Evolutionary conservation across 176 grass and related monocot genomes (phyloP).

Genomic region (Olyra latifolia): DNA sequence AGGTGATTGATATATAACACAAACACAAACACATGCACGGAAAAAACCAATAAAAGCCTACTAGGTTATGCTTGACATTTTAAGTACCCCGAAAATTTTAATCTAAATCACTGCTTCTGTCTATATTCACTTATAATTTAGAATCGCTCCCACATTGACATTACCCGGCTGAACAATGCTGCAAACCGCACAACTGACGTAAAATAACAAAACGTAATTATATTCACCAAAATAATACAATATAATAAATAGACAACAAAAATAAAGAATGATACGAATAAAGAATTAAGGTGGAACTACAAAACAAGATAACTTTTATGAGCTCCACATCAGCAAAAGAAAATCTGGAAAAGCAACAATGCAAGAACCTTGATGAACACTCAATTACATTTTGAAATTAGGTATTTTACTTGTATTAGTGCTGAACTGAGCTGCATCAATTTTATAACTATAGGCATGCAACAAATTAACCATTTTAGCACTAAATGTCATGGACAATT

Average conservation of each 20-base stretch:
- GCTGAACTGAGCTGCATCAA: background rate
- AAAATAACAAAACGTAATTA: background rate
- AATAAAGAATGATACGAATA: background rate
- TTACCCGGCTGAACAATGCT: background rate
- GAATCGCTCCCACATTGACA: background rate
- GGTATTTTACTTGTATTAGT: background rate
- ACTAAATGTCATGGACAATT: too few species aligned
- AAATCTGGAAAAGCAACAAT: background rate
- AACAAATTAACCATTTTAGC: background rate
- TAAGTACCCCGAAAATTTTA: too few species aligned
- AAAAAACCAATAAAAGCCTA: too few species aligned
- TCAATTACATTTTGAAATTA: background rate
- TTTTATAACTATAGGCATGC: background rate
- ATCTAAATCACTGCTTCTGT: too few species aligned
- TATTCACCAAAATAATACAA: background rate
- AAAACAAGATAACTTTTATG: background rate
- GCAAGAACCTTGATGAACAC: background rate
- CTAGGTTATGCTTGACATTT: background rate
- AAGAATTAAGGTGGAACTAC: background rate
- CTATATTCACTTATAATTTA: background rate
- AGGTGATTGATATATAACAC: too few species aligned
- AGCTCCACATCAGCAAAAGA: background rate
- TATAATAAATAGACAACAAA: background rate
- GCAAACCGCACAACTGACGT: background rate
- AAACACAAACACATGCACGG: too few species aligned